phyloP scores from a whole-genome alignment of 1,139 yeast genomes.

The Lizanozyma gosingica region DNA sequence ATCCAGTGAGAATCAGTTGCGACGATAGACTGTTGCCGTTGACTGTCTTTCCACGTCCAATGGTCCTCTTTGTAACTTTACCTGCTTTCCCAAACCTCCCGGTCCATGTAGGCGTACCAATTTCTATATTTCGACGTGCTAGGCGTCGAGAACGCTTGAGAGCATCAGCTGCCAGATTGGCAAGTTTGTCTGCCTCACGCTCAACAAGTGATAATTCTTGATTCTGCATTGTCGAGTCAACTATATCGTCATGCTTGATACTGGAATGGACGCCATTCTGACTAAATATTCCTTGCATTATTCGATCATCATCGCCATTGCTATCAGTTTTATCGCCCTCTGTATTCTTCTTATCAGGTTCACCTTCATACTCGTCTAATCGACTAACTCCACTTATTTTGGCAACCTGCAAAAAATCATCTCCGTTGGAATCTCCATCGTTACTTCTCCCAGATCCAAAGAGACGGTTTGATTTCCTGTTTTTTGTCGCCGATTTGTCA shows the following conservation, averaged over 20 bases:
- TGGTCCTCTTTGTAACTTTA: constrained; percentile 19
- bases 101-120: constrained; percentile 95
- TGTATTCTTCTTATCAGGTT: constrained; percentile 15
- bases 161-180: constrained; percentile 69
- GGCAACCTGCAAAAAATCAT: constrained; percentile 48
- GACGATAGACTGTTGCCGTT: constrained; percentile 7
- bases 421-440: constrained; percentile 23
- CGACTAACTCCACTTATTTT: constrained; percentile 47
- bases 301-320: constrained; percentile 42
- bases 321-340: constrained; percentile 19
- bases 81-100: constrained; percentile 89
- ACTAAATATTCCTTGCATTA: constrained; percentile 71
- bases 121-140: constrained; percentile 46
- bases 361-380: constrained; percentile 41
- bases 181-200: constrained; percentile 69
- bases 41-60: constrained; percentile 5
- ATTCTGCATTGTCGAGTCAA: constrained; percentile 43
- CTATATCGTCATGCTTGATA: constrained; percentile 69
- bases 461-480: constrained; percentile 18
- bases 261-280: constrained; percentile 69
- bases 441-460: constrained; percentile 5
- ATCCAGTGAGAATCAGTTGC: constrained; percentile 7
- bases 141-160: constrained; percentile 57
- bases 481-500: constrained; percentile 18
- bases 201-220: constrained; percentile 51